Percentiles rank a stretch among this genome's conserved stretches.
Evolutionary conservation across 129 eudicot species (phyloP).

Genomic region (Daucus carota): DNA sequence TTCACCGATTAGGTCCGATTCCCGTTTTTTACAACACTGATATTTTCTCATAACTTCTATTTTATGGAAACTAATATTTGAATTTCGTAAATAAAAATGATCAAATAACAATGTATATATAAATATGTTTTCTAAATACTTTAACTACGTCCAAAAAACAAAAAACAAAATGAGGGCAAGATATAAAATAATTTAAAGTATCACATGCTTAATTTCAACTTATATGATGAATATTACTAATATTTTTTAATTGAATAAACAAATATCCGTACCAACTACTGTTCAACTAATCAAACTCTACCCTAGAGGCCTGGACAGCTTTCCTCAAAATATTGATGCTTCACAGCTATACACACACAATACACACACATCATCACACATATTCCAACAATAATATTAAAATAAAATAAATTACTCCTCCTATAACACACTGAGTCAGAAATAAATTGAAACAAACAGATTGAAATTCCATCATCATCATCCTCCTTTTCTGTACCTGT

Average conservation of each 20-base stretch:
- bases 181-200: no score
- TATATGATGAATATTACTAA: no score
- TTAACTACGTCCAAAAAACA: no score
- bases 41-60: no score
- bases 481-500: background rate
- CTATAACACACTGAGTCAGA: background rate
- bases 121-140: no score
- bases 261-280: background rate
- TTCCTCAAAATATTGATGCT: constrained; percentile 1
- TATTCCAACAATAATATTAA: background rate
- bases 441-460: background rate
- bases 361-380: background rate
- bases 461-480: background rate
- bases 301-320: constrained; percentile 2
- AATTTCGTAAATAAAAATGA: no score
- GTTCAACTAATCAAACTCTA: background rate
- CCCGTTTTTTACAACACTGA: no score
- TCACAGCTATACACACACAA: constrained; percentile 5
- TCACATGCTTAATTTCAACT: background rate
- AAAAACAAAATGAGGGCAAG: no score
- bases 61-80: no score
- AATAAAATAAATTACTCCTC: background rate
- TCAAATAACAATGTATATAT: no score
- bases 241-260: no score
- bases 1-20: no score